Percentiles rank a stretch among this genome's conserved stretches.
Conservation (phyloP, 2,329 filamentous ascomycete species). For the Exophiala calicioides region DNA sequence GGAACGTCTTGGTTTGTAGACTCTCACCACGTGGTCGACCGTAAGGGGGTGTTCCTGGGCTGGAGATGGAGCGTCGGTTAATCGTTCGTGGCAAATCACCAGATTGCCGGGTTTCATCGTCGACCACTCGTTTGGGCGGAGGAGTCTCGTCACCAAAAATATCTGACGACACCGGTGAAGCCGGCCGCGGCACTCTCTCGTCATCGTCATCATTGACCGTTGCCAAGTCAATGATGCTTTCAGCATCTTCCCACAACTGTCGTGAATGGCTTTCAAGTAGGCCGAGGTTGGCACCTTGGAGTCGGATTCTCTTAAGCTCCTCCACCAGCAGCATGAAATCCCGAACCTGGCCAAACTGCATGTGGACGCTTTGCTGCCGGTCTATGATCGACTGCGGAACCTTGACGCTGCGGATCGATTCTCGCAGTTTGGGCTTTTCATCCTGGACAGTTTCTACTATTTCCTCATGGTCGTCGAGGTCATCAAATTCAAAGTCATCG, state of each 20-base stretch:
- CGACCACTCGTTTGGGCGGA: slow-evolving; percentile 17
- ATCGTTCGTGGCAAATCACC: slow-evolving; percentile 6
- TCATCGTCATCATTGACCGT: slow-evolving; percentile 66
- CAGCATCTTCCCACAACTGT: slow-evolving; percentile 64
- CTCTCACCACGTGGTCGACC: slow-evolving; percentile 57
- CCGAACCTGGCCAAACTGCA: slow-evolving; percentile 64
- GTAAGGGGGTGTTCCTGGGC: slow-evolving; percentile 28
- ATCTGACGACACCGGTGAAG: slow-evolving; percentile 58
- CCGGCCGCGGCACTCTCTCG: slow-evolving; percentile 49
- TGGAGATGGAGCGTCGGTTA: slow-evolving; percentile 30
- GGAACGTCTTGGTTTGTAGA: slow-evolving; percentile 62
- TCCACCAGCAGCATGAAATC: slow-evolving; percentile 66
- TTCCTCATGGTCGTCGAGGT: slow-evolving; percentile 45
- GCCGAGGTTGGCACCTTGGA: slow-evolving; percentile 55
- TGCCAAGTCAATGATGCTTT: slow-evolving; percentile 66
- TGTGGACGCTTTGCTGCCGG: slow-evolving; percentile 64
- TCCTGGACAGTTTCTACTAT: slow-evolving; percentile 7
- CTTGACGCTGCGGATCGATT: slow-evolving; percentile 40
- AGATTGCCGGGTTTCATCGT: slow-evolving; percentile 13
- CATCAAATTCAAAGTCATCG: slow-evolving; percentile 67
- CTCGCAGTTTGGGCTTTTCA: slow-evolving; percentile 21
- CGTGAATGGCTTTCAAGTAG: slow-evolving; percentile 56
- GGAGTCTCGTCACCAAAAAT: slow-evolving; percentile 52
- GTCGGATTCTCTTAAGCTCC: slow-evolving; percentile 62
- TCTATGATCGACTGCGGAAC: slow-evolving; percentile 65